These are phyloP conservation scores for Calvatia gigantea DNA, from an alignment of 768 basidiomycete species.

Conservation along the genomic window DNA sequence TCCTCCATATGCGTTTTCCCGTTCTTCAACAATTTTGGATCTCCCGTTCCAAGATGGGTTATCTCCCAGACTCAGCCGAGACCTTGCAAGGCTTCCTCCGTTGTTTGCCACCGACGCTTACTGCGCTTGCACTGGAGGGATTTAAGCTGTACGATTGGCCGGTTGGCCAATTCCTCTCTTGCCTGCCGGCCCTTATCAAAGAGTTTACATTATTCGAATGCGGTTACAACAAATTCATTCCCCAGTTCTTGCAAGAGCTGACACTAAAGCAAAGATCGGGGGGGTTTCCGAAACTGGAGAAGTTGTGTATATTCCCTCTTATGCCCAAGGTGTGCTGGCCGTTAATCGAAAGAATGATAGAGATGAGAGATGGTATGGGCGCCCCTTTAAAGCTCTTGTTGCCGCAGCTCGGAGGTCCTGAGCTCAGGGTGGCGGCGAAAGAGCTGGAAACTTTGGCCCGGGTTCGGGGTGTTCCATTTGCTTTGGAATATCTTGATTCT, in stretches of 20 bases:
- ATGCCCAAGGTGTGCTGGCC: background rate
- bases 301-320: background rate
- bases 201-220: background rate
- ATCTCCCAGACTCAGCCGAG: background rate
- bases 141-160: background rate
- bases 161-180: background rate
- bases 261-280: background rate
- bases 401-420: background rate
- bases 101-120: background rate
- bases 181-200: background rate
- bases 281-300: background rate
- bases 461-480: background rate
- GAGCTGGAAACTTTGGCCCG: background rate
- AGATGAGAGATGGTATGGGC: background rate
- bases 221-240: background rate
- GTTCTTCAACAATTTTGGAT: background rate
- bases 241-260: background rate
- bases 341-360: background rate
- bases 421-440: background rate
- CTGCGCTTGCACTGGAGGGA: background rate
- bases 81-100: background rate
- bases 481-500: background rate
- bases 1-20: background rate
- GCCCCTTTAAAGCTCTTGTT: background rate
- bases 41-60: background rate